Conservation (phyloP, 768 basidiomycete species). For the Amanita polypyramis region DNA sequence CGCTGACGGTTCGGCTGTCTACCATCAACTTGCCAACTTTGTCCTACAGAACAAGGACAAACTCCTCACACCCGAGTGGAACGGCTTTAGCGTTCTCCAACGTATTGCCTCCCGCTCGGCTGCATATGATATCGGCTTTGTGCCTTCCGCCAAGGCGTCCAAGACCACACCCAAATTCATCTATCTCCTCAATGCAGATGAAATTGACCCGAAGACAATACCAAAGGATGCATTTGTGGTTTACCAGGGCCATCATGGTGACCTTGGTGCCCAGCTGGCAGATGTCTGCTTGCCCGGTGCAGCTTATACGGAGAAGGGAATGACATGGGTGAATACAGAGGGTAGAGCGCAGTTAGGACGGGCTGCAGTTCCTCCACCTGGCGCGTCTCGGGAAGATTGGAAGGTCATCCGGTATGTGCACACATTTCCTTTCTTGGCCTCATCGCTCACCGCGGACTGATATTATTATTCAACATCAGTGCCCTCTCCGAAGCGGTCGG, state of each 20-base stretch:
- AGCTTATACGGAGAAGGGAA: constrained; percentile 85
- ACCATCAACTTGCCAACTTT: constrained; percentile 68
- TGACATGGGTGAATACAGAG: constrained; percentile 96
- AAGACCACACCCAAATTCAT: constrained; percentile 82
- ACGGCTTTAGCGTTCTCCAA: constrained; percentile 88
- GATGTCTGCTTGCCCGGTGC: constrained; percentile 90
- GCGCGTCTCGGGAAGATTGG: constrained; percentile 94
- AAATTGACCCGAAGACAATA: constrained; percentile 79
- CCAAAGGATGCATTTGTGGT: constrained; percentile 93
- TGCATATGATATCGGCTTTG: constrained; percentile 91
- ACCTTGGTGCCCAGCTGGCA: constrained; percentile 92
- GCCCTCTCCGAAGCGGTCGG: constrained; percentile 88
- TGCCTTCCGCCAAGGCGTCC: constrained; percentile 72
- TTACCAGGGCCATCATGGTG: constrained; percentile 98
- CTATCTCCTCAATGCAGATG: constrained; percentile 94
- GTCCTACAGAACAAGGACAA: constrained; percentile 67
- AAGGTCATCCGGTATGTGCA: constrained; percentile 76
- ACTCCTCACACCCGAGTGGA: constrained; percentile 87
- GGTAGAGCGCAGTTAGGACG: constrained; percentile 86
- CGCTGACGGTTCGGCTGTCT: constrained; percentile 69
- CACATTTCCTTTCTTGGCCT: not conserved
- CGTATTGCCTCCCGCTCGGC: constrained; percentile 91
- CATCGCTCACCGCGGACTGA: not conserved
- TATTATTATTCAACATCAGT: constrained; percentile 24
- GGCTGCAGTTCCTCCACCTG: constrained; percentile 90